Percentiles rank a stretch among this genome's conserved stretches.
Evolutionary conservation across 805 yeast species (phyloP).

Genomic region (Ogataea allantospora): DNA sequence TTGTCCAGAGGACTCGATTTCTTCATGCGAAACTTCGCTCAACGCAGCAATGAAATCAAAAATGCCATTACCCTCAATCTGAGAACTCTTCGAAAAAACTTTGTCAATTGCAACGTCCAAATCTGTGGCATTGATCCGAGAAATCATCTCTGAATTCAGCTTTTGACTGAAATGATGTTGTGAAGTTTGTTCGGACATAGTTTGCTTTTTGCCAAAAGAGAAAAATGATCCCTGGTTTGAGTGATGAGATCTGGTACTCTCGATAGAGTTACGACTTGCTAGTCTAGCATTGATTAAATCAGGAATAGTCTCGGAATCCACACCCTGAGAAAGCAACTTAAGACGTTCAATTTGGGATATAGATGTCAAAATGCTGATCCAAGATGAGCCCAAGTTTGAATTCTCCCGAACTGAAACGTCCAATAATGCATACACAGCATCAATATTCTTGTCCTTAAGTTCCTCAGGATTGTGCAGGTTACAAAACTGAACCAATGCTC

Average conservation of each 20-base stretch:
- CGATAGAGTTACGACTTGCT: slow-evolving; percentile 54
- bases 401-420: slow-evolving; percentile 81
- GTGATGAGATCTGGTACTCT: slow-evolving; percentile 44
- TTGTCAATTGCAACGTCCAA: slow-evolving; percentile 80
- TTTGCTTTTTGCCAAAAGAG: slow-evolving; percentile 48
- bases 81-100: slow-evolving; percentile 79
- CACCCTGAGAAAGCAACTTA: slow-evolving; percentile 83
- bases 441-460: slow-evolving; percentile 74
- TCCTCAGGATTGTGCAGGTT: slow-evolving; percentile 77
- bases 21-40: slow-evolving; percentile 84
- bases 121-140: slow-evolving; percentile 60
- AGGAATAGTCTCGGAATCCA: slow-evolving; percentile 79
- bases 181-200: slow-evolving; percentile 66
- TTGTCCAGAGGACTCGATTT: slow-evolving; percentile 82
- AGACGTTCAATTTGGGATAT: slow-evolving; percentile 90
- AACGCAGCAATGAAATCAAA: slow-evolving; percentile 84
- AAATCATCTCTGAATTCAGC: slow-evolving; percentile 55
- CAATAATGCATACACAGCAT: slow-evolving; percentile 71
- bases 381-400: slow-evolving; percentile 65
- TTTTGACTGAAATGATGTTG: slow-evolving; percentile 71
- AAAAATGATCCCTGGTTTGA: slow-evolving; percentile 48
- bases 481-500: slow-evolving; percentile 85
- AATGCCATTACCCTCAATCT: slow-evolving; percentile 79
- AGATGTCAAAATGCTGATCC: slow-evolving; percentile 80
- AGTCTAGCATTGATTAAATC: slow-evolving; percentile 77